Conservation (phyloP, 1,284 basidiomycete species). For the Polyporus tsugae region DNA sequence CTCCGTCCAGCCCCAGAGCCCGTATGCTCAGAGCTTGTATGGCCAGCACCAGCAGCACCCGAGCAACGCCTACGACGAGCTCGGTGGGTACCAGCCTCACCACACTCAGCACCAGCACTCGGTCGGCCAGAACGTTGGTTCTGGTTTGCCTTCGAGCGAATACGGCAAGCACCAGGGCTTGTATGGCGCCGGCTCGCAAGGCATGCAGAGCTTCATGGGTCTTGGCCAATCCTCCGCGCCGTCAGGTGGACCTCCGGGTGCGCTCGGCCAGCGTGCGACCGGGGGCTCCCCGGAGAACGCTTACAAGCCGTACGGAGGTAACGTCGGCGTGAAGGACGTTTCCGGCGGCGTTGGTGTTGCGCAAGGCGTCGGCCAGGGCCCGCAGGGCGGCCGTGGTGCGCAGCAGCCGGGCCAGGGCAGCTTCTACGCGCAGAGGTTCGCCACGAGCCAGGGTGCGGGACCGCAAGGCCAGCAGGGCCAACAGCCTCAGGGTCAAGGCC, state of each 20-base stretch:
- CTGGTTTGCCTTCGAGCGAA: conserved; percentile 58
- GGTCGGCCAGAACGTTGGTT: conserved; percentile 59
- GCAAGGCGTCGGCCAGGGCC: conserved; percentile 53
- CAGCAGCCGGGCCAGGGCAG: conserved; percentile 60
- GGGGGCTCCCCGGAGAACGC: conserved; percentile 71
- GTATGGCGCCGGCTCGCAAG: conserved; percentile 62
- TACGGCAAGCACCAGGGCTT: conserved; percentile 68
- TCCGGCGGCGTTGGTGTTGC: conserved; percentile 54
- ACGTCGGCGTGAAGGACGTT: conserved; percentile 64
- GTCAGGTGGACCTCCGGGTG: conserved; percentile 49
- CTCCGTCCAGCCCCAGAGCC: conserved; percentile 64
- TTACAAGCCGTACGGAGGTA: conserved; percentile 75
- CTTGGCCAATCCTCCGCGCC: conserved; percentile 58
- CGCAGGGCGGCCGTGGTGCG: conserved; percentile 52
- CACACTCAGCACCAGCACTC: conserved; percentile 49
- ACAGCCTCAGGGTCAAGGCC: conserved; percentile 56
- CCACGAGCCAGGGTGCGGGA: conserved; percentile 52
- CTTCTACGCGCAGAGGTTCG: conserved; percentile 73
- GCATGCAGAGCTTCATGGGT: conserved; percentile 76
- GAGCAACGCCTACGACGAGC: conserved; percentile 69
- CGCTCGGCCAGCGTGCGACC: conserved; percentile 53
- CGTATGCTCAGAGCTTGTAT: conserved; percentile 58
- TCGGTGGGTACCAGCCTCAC: conserved; percentile 63
- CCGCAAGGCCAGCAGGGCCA: conserved; percentile 54
- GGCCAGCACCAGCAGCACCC: conserved; percentile 50